Percentiles rank a stretch among this genome's conserved stretches.
phyloP scores from a whole-genome alignment of 2,329 filamentous ascomycete genomes.

The Sordariomycetes sp. region DNA sequence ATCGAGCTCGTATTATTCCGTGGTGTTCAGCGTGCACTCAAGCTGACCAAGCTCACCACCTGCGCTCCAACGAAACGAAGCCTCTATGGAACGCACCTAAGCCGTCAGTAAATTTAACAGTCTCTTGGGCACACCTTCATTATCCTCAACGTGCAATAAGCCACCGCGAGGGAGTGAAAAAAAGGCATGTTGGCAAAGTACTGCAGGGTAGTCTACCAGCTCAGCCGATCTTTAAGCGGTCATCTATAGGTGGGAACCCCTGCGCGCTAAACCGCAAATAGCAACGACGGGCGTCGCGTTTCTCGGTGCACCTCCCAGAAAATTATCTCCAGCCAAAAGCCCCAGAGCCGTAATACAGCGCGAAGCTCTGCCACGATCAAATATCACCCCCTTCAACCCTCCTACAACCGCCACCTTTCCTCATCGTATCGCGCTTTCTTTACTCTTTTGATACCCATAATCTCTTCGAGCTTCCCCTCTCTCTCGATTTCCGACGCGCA shows the following conservation, averaged over 20 bases:
- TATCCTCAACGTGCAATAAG: too few species aligned
- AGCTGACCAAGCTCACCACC: too few species aligned
- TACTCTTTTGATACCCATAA: conserved; percentile 5
- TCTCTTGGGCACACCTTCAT: too few species aligned
- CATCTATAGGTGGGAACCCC: not conserved
- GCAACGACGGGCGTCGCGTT: conserved; percentile 3
- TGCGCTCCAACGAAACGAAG: too few species aligned
- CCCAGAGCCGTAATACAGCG: conserved; percentile 1
- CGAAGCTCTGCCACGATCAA: conserved; percentile 1
- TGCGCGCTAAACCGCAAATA: conserved; percentile 1
- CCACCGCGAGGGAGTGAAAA: too few species aligned
- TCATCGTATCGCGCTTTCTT: not conserved
- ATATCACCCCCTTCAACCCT: not conserved
- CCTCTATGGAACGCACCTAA: too few species aligned
- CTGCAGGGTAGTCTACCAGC: too few species aligned
- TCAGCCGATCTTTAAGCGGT: conserved; percentile 1
- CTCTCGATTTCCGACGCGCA: not conserved
- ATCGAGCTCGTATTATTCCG: too few species aligned
- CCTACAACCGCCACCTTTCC: not conserved
- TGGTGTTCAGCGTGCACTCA: too few species aligned
- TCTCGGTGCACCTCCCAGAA: conserved; percentile 5
- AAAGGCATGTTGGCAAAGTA: too few species aligned
- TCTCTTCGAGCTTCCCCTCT: conserved; percentile 2
- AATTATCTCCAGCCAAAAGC: conserved; percentile 7
- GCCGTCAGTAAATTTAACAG: too few species aligned